Base-by-base conservation (phyloP, 2,329 filamentous ascomycete genomes). In the Talaromyces sp. region DNA sequence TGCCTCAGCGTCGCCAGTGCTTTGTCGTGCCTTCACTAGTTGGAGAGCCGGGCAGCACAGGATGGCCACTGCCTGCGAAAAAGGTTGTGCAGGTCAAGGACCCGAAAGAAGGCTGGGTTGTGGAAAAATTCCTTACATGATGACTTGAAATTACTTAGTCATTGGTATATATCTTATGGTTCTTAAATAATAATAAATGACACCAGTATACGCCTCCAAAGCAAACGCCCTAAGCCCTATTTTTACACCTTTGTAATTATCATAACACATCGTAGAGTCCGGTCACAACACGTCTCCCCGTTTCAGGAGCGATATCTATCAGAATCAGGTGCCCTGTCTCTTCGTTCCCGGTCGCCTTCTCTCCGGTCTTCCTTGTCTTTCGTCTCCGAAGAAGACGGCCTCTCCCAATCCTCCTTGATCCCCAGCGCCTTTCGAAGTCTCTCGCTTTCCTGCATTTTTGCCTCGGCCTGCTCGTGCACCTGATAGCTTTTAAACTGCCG, bases 381-480 rank as follows among this genome's bases (percentile, higher is more conserved):
- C 26, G 67, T 66, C 51, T 62, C 65, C 56, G 64, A 49, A 43
- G 56, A 13, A 41, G 32, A 19, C 14, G 58, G 51, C 21, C 86
- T 87, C 77, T 85, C 87, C 90, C 91, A 95, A 74, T 96, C 92
- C 71, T 88, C 88, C 71, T 87, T 87, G 69, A 98, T 96, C 55
- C 92, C 93, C 66, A 99, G 81, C 8, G 95, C 95, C 75, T 83
- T 90, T 65, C 93, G 81, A 73, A 99, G 79, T 68, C 90, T 84
- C 78, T 98, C 93, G 75, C 89, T 96, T 82, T 99, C 95, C 73
- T 91, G 89, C 67, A 96, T 93, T 83, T 99, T 99, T 62, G 93
- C 95, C 70, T 95, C 90, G 19, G 95, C 95, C 73, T 96, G 83
- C 78, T 98, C 95, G 79, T 99, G 95, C 21, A 98, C 92, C 77